A percentile compares a stretch with the other conserved stretches of the same genome.
Conservation (phyloP, 805 yeast species). For the Wickerhamiella azymoides region DNA sequence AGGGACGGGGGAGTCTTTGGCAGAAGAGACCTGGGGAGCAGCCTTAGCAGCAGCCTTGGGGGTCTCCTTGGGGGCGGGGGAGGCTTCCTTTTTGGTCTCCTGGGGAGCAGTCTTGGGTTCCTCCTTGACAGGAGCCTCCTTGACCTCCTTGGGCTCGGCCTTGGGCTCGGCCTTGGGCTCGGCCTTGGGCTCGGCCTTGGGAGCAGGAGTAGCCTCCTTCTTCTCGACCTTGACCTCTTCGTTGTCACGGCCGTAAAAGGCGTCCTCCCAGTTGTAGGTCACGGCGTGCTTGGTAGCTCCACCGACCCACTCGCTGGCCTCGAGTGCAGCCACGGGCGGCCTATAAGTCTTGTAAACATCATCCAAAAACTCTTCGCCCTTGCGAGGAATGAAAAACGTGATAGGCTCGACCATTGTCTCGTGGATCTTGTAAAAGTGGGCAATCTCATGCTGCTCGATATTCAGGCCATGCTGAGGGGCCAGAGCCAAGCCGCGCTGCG, state of each 20-base stretch:
- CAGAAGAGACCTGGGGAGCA: not conserved
- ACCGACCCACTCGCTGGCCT: conserved; percentile 62
- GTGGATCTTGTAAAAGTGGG: conserved; percentile 68
- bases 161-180: conserved; percentile 8
- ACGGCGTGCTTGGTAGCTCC: conserved; percentile 77
- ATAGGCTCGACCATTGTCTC: conserved; percentile 80
- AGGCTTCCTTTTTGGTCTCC: conserved; percentile 9
- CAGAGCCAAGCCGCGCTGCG: conserved; percentile 91
- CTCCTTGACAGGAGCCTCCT: conserved; percentile 17
- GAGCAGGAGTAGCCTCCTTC: too few species aligned
- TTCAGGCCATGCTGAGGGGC: conserved; percentile 75
- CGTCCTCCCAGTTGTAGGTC: conserved; percentile 55
- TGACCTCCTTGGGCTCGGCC: conserved; percentile 3
- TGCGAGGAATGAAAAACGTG: conserved; percentile 86
- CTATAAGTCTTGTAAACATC: conserved; percentile 91
- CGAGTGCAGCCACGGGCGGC: conserved; percentile 59
- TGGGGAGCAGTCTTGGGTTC: conserved; percentile 12
- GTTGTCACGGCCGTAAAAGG: conserved; percentile 55
- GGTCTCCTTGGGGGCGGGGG: not conserved
- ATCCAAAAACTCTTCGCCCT: conserved; percentile 80
- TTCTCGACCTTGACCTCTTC: conserved; percentile 2
- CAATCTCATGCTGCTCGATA: conserved; percentile 70
- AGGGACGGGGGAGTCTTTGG: conserved; percentile 11
- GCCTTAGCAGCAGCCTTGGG: not conserved
- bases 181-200: conserved; percentile 3